These are phyloP conservation scores for Pseudopithomyces chartarum DNA, from an alignment of 2,329 filamentous ascomycete species.

Conservation along the genomic window DNA sequence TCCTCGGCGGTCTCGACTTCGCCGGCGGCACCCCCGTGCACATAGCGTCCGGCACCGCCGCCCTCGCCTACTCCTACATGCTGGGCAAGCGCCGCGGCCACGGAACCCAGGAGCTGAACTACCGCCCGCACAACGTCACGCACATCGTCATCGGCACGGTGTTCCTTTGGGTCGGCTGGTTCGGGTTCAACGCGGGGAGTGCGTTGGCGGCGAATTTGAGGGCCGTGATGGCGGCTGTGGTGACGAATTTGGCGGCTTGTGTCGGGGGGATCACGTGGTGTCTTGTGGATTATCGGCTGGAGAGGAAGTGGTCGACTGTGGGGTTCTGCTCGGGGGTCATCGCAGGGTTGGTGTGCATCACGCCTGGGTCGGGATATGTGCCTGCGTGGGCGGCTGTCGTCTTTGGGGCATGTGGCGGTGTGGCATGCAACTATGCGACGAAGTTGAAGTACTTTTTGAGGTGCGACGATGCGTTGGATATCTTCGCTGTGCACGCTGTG, in stretches of 20 bases:
- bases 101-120: conserved; percentile 86
- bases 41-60: conserved; percentile 80
- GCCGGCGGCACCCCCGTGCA: conserved; percentile 91
- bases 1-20: conserved; percentile 76
- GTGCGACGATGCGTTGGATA: conserved; percentile 86
- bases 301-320: conserved; percentile 90
- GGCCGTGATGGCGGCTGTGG: conserved; percentile 82
- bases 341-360: conserved; percentile 85
- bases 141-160: conserved; percentile 92
- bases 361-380: conserved; percentile 84
- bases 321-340: conserved; percentile 92
- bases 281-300: conserved; percentile 83
- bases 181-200: conserved; percentile 90
- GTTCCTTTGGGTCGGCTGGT: conserved; percentile 95
- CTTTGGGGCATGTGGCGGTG: conserved; percentile 76
- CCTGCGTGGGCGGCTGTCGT: conserved; percentile 83
- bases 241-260: conserved; percentile 84
- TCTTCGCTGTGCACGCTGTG: conserved; percentile 65
- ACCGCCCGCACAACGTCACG: conserved; percentile 89
- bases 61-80: conserved; percentile 89
- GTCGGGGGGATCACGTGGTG: conserved; percentile 90
- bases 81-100: conserved; percentile 84
- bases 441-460: conserved; percentile 85
- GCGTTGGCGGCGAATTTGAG: conserved; percentile 81
- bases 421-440: conserved; percentile 85